These are phyloP conservation scores for Tothia fuscella DNA, from an alignment of 2,329 filamentous ascomycete genomes.

Conservation along the genomic window DNA sequence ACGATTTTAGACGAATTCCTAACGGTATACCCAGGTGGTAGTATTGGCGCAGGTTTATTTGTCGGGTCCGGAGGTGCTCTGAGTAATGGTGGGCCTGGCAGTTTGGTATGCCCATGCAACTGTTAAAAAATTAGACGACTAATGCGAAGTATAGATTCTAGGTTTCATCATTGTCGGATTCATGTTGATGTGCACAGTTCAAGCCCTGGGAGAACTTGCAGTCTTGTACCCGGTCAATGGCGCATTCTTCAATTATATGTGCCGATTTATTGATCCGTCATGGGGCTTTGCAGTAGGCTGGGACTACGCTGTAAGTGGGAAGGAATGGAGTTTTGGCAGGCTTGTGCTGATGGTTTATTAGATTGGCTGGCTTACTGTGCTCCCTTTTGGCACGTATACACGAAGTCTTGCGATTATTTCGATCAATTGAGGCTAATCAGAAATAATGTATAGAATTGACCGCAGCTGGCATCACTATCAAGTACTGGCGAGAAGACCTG, in stretches of 20 bases:
- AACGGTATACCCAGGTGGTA: constrained; percentile 37
- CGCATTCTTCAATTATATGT: constrained; percentile 28
- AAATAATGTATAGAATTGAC: constrained; percentile 31
- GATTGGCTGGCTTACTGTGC: constrained; percentile 22
- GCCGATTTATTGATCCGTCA: constrained; percentile 35
- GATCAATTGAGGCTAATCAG: background rate
- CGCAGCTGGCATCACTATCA: constrained; percentile 26
- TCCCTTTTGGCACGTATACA: constrained; percentile 18
- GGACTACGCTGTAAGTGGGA: constrained; percentile 25
- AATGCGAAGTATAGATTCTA: constrained; percentile 33
- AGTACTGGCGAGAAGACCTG: constrained; percentile 24
- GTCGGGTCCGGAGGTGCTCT: constrained; percentile 52
- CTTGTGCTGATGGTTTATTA: too few relatives aligned
- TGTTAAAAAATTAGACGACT: background rate
- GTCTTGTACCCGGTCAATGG: constrained; percentile 30
- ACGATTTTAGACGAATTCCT: background rate
- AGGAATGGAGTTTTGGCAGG: too few relatives aligned
- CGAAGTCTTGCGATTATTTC: background rate
- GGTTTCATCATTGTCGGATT: constrained; percentile 12
- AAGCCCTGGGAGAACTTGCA: constrained; percentile 30
- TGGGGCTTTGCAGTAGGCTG: constrained; percentile 27
- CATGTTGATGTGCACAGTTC: constrained; percentile 20
- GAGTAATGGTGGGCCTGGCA: constrained; percentile 20
- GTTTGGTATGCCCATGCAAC: constrained; percentile 12
- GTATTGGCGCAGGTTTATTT: constrained; percentile 66